These are phyloP conservation scores for Solanum boliviense DNA, from an alignment of 257 asterid genomes.

Conservation along the genomic window DNA sequence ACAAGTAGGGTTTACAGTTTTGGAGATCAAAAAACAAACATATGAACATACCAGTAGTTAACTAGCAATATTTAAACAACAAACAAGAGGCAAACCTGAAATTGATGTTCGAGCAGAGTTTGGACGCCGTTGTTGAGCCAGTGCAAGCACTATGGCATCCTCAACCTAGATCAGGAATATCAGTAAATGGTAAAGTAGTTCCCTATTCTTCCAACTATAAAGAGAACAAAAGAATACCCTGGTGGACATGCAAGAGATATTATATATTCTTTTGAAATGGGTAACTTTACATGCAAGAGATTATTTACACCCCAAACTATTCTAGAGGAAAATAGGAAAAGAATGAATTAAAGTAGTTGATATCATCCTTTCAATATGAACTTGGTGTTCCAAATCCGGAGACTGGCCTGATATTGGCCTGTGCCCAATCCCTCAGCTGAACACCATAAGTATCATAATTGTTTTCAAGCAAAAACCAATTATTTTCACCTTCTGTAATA, in stretches of 20 bases:
- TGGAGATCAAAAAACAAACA: neutral
- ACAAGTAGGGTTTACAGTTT: neutral
- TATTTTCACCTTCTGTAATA: neutral
- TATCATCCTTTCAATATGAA: neutral
- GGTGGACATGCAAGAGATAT: neutral
- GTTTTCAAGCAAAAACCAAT: neutral
- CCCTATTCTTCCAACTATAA: neutral
- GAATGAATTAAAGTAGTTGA: neutral
- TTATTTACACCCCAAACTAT: neutral
- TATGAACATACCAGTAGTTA: neutral
- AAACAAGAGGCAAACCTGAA: slow-evolving; percentile 40
- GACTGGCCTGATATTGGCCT: neutral
- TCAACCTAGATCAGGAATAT: slow-evolving; percentile 47
- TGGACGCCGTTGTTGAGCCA: slow-evolving; percentile 84
- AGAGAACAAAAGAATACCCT: neutral
- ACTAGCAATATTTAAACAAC: neutral
- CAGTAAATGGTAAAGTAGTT: neutral
- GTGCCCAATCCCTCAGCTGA: neutral
- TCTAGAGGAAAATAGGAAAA: neutral
- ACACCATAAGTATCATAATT: neutral
- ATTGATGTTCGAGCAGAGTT: slow-evolving; percentile 65
- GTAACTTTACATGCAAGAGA: neutral
- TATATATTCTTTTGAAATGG: neutral
- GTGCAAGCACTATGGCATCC: slow-evolving; percentile 76
- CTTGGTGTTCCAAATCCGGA: neutral